A percentile compares a stretch with the other conserved stretches of the same genome.
These are phyloP conservation scores for Thraustochytrium striatum DNA, from an alignment of 352 stramenopile genomes.

Conservation along the genomic window DNA sequence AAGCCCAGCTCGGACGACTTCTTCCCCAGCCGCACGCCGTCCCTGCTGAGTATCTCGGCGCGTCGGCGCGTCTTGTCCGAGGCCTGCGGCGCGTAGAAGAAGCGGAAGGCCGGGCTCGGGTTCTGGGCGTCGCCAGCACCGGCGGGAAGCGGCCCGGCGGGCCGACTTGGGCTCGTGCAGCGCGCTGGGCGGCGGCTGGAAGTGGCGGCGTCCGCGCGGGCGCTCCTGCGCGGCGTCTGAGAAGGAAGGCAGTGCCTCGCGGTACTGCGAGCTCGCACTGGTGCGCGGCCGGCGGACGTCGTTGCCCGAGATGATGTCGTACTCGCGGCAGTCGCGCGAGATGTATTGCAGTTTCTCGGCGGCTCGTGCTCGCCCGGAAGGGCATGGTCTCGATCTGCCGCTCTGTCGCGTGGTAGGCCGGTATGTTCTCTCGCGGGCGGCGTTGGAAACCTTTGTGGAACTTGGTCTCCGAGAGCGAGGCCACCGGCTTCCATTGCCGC, in stretches of 20 bases:
- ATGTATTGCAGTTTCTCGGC: slow-evolving; percentile 7
- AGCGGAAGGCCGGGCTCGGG: not conserved
- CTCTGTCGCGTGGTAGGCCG: too few species aligned
- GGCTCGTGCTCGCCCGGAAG: too few species aligned
- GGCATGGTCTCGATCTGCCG: too few species aligned
- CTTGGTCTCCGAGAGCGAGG: not conserved
- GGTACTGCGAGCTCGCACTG: not conserved
- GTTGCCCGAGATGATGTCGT: slow-evolving; percentile 42
- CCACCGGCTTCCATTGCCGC: not conserved
- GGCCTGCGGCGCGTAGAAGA: slow-evolving; percentile 10
- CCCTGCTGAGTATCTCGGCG: not conserved
- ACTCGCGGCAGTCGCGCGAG: not conserved
- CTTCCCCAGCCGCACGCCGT: not conserved
- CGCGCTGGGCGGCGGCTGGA: not conserved
- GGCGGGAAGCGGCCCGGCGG: too few species aligned
- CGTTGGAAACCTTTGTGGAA: slow-evolving; percentile 45
- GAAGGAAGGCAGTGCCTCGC: too few species aligned
- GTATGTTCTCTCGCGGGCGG: too few species aligned
- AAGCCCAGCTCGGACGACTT: not conserved
- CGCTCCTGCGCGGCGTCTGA: not conserved
- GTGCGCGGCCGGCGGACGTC: not conserved
- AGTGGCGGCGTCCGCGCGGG: not conserved
- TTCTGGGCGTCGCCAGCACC: not conserved
- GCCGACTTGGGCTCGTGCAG: not conserved
- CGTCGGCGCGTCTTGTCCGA: not conserved